Base-by-base conservation (phyloP, 2,329 filamentous ascomycete species). In the Nemania sp. region DNA sequence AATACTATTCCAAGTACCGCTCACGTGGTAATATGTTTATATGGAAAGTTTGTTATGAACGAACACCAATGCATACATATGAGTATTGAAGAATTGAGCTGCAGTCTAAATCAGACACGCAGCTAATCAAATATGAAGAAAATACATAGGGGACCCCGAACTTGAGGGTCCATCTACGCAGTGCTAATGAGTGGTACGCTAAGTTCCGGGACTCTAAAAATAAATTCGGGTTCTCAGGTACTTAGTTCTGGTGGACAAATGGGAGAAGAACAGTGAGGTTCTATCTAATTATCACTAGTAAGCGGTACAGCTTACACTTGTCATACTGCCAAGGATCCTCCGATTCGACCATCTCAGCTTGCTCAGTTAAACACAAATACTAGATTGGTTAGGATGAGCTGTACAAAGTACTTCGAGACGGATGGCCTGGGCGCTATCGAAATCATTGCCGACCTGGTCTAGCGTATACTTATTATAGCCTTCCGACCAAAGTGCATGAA, bases 291-390 rank as follows among this genome's bases (percentile, higher is more conserved):
- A 48, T 31, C 22, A 50, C 22, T 43, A 56, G 54, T 56, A 56
- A 56, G 54, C 54, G 54, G 41, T 34, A 41, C 19, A 23, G 54
- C 49, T 56, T 56, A 56, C 54, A 53, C 44, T 31, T 52, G 54
- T 56, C 54, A 56, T 56, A 49, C 34, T 56, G 54, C 49, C 54
- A 53, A 53, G 54, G 49, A 37, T 42, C 30, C 30, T 42, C 24
- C 39, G 41, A 40, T 31, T 48, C 28, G 26, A 44, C 49, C 28
- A 53, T 28, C 30, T 34, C 4, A 31, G 28, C 33, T 53, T 53
- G 46, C 24, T 41, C n/a, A 17, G 34, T 17, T 28, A 15, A 56
- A 53, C 44, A 53, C 54, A 56, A 53, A 56, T 56, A 31, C 28
- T 31, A 31, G 9, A 31, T 14, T 31, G n/a, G 9, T 14, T 14